A percentile compares a stretch with the other conserved stretches of the same genome.
These are phyloP conservation scores for Mallotus japonicus DNA, from an alignment of 441 rosid species.

Conservation along the genomic window DNA sequence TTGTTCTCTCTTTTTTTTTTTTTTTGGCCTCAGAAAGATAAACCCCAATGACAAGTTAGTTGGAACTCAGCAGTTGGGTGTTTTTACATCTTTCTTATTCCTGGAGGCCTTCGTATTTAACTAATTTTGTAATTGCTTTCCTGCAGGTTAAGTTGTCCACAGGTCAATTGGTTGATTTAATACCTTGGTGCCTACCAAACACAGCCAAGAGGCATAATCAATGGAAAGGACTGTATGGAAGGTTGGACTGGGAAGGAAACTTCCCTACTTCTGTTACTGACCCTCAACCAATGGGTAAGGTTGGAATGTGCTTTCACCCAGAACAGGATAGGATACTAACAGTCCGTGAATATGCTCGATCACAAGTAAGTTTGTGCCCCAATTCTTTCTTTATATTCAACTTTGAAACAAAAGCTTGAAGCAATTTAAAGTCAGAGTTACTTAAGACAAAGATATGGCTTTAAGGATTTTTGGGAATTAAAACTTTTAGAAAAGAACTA, in stretches of 20 bases:
- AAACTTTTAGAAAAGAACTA: neutral
- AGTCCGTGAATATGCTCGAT: slow-evolving; percentile 83
- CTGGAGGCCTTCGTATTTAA: neutral
- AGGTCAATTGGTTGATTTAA: slow-evolving; percentile 55
- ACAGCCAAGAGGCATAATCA: slow-evolving; percentile 66
- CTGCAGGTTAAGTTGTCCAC: slow-evolving; percentile 53
- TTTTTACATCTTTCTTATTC: neutral
- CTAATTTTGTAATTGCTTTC: neutral
- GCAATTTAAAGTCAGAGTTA: neutral
- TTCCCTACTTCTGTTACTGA: slow-evolving; percentile 81
- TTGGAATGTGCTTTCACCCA: slow-evolving; percentile 89
- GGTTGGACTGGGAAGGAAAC: slow-evolving; percentile 87
- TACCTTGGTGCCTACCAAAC: slow-evolving; percentile 76
- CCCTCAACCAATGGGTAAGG: slow-evolving; percentile 88
- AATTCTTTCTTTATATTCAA: neutral
- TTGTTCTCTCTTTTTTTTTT: too few relatives aligned
- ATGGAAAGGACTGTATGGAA: slow-evolving; percentile 88
- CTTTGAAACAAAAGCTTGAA: neutral
- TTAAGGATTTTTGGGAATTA: neutral
- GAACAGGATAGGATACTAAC: slow-evolving; percentile 76
- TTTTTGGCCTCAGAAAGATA: neutral
- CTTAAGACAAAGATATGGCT: neutral
- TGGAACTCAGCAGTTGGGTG: neutral
- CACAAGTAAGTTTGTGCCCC: slow-evolving; percentile 48
- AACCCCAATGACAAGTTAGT: neutral